Base-by-base conservation (phyloP, 345 rosid genomes). In the Populus alba region DNA sequence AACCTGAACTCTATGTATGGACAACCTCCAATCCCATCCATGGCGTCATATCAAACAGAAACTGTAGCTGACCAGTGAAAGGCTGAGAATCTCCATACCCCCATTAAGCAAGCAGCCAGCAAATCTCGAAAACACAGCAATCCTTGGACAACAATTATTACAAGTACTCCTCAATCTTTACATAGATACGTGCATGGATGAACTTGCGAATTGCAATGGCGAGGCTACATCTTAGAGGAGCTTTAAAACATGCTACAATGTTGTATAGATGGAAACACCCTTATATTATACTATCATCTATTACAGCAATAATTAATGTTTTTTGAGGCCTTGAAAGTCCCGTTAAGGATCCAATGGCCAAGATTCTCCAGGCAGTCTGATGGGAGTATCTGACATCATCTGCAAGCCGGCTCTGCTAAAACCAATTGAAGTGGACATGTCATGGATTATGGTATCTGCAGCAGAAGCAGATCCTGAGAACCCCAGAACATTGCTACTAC, bases 361-460 rank as follows among this genome's bases (percentile, higher is more conserved):
- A 49, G 91, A 88, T 84, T 86, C 87, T 76, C 69, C 81, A 41
- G 77, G 76, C 73, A 83, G 67, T 78, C 86, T 85, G 84, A 78
- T 79, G 77, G 84, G 82, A 81, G 88, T 68, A 84, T 87, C 91
- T 71, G 80, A 68, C 78, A 84, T 81, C 87, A 79, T 86, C 75
- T 87, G 92, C 81, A 83, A 82, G 79, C 80, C 74, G 68, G 78
- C 61, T 75, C 81, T 81, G 77, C 74, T 81, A 80, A 82, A 81
- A 80, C 81, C 85, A 79, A 53, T 43, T 85, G 92, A 84, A 53
- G 83, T 81, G 77, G 88, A 82, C 85, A 71, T 77, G 55, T 87
- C 88, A 74, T 84, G 79, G 77, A 39, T 62, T 65, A 66, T 27
- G 37, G 78, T 43, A 23, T 73, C 81, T 74, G 77, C 61, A 59